Evolutionary conservation across 371 early-diverging fungal species (phyloP).

Genomic region (Mortierella sp.): DNA sequence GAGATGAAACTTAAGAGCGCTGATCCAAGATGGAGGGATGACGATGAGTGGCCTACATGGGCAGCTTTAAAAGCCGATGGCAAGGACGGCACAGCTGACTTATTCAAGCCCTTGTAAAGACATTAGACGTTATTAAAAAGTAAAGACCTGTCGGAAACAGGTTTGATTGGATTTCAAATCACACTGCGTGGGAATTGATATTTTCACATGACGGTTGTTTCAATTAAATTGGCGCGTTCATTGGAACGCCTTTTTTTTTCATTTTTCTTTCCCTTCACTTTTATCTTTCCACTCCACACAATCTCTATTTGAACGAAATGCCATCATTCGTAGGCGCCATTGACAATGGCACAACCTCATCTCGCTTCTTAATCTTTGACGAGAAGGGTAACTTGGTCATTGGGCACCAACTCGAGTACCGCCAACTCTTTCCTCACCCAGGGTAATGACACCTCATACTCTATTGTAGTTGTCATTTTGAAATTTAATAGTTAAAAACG

Average conservation of each 20-base stretch:
- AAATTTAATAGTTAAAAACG: neutral
- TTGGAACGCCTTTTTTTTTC: neutral
- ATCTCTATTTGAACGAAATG: conserved; percentile 21
- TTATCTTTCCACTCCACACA: conserved; percentile 1
- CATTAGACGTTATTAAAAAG: neutral
- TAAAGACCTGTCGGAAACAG: neutral
- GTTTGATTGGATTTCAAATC: neutral
- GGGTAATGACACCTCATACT: conserved; percentile 64
- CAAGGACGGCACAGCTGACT: conserved; percentile 39
- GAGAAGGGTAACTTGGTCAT: conserved; percentile 79
- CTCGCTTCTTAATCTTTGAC: conserved; percentile 95
- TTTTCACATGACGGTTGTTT: neutral
- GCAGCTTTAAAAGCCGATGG: conserved; percentile 40
- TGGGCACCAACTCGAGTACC: conserved; percentile 87
- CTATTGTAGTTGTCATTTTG: neutral
- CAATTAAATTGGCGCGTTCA: neutral
- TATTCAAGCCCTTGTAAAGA: conserved; percentile 33
- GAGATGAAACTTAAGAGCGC: conserved; percentile 51
- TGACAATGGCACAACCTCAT: conserved; percentile 96
- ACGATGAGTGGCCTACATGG: conserved; percentile 50
- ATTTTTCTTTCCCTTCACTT: neutral
- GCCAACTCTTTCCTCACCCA: conserved; percentile 82
- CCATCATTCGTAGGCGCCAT: conserved; percentile 85
- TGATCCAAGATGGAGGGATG: conserved; percentile 42
- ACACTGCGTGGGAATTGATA: neutral